phyloP scores from a whole-genome alignment of 1,284 basidiomycete species.

The Cryptococcus sp. region DNA sequence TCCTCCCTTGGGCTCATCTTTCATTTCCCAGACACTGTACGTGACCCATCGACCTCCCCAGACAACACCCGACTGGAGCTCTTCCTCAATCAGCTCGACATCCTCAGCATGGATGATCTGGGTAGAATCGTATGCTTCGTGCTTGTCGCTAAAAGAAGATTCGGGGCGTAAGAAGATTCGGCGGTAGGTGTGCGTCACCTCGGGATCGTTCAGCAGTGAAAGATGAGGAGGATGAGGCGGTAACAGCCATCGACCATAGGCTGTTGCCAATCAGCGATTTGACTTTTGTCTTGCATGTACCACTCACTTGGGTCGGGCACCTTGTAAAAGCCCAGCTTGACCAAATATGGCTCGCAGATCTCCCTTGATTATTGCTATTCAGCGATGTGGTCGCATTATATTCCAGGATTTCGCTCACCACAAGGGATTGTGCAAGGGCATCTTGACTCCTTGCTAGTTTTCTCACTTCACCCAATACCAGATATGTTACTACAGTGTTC shows the following conservation, averaged over 20 bases:
- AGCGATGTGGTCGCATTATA: not conserved
- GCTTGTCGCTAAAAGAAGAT: constrained; percentile 23
- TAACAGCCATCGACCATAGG: constrained; percentile 48
- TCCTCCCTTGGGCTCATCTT: constrained; percentile 36
- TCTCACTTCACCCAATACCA: too few species aligned
- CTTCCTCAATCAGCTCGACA: constrained; percentile 40
- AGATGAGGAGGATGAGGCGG: constrained; percentile 43
- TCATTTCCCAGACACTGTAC: constrained; percentile 52
- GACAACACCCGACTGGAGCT: constrained; percentile 35
- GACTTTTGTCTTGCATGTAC: too few species aligned
- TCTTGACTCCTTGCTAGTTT: not conserved
- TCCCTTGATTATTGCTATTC: constrained; percentile 35
- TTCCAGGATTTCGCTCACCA: not conserved
- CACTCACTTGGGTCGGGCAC: constrained; percentile 48
- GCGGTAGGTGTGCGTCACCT: constrained; percentile 38
- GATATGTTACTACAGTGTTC: too few species aligned
- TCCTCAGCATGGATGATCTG: constrained; percentile 49
- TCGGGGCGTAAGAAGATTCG: constrained; percentile 47
- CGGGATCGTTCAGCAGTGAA: constrained; percentile 37
- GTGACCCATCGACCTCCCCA: constrained; percentile 49
- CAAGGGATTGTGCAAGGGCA: not conserved
- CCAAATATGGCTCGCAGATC: constrained; percentile 46
- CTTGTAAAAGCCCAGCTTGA: constrained; percentile 35
- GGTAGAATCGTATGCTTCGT: constrained; percentile 44
- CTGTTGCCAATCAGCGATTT: constrained; percentile 15